Evolutionary conservation across 2,329 filamentous ascomycete species (phyloP).

Genomic region (Aotearoamyces nothofagi): DNA sequence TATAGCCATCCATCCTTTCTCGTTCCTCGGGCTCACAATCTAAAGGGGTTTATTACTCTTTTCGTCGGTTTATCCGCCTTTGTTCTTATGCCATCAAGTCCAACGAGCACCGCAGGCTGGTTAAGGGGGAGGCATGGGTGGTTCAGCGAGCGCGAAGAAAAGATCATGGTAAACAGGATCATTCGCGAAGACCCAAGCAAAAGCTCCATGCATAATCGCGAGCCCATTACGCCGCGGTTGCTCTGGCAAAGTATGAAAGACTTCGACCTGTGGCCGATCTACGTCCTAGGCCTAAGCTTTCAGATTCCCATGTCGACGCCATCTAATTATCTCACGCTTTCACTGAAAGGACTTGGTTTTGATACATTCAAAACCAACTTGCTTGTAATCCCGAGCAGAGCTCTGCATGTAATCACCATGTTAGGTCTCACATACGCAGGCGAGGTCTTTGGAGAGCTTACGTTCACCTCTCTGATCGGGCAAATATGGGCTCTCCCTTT

Average conservation of each 20-base stretch:
- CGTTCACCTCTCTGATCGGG: conserved; percentile 29
- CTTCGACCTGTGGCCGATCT: conserved; percentile 36
- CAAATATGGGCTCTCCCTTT: conserved; percentile 47
- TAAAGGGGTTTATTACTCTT: conserved; percentile 15
- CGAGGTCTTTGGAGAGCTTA: conserved; percentile 32
- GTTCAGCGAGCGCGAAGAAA: conserved; percentile 45
- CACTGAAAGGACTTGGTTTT: conserved; percentile 40
- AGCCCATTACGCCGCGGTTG: conserved; percentile 26
- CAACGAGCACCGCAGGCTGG: conserved; percentile 26
- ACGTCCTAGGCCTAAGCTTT: conserved; percentile 26
- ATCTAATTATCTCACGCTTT: conserved; percentile 40
- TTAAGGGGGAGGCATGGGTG: conserved; percentile 43
- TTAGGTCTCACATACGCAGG: conserved; percentile 23
- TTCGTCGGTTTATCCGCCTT: conserved; percentile 9
- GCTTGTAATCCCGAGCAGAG: conserved; percentile 41
- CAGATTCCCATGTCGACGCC: conserved; percentile 35
- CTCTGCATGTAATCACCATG: conserved; percentile 29
- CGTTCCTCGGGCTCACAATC: too few species aligned
- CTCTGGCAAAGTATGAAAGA: conserved; percentile 32
- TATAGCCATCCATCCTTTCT: conserved; percentile 21
- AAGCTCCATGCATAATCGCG: conserved; percentile 31
- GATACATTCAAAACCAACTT: conserved; percentile 46
- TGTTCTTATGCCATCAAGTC: conserved; percentile 13
- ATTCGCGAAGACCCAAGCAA: conserved; percentile 35
- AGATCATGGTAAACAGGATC: conserved; percentile 44